A percentile compares a stretch with the other conserved stretches of the same genome.
These are phyloP conservation scores for Gossypium laxum DNA, from an alignment of 441 rosid genomes.

Conservation along the genomic window DNA sequence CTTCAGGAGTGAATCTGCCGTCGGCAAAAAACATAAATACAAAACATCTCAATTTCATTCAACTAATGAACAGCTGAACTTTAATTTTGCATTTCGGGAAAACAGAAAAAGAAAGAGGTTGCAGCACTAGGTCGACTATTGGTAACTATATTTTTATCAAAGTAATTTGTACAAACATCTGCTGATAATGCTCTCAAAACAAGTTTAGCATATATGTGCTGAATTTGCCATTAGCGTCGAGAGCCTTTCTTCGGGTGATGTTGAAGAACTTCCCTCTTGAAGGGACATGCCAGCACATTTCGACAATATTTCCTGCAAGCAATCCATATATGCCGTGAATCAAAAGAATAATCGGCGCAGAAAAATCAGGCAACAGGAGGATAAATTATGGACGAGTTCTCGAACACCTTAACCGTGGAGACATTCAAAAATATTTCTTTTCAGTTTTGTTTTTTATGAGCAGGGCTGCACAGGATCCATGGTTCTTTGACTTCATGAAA, in stretches of 20 bases:
- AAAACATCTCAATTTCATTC: constrained; percentile 5
- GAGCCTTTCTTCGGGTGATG: constrained; percentile 13
- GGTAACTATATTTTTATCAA: background rate
- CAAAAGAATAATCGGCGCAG: background rate
- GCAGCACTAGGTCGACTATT: background rate
- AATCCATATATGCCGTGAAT: background rate
- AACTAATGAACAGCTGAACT: constrained; percentile 7
- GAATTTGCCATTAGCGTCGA: constrained; percentile 12
- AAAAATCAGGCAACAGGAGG: background rate
- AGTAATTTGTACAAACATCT: constrained; percentile 3
- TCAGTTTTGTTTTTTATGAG: background rate
- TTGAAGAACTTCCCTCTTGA: constrained; percentile 17
- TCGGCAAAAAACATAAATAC: background rate
- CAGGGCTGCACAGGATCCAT: background rate
- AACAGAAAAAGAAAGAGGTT: too few relatives aligned
- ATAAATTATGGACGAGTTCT: background rate
- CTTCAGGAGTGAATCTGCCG: background rate
- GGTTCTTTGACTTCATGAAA: background rate
- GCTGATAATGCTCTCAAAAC: background rate
- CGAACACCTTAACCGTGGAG: background rate
- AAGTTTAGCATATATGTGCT: constrained; percentile 3
- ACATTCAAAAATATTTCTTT: background rate
- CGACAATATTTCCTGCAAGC: constrained; percentile 23
- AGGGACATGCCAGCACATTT: constrained; percentile 24
- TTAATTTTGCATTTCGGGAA: background rate